Percentiles rank a stretch among this genome's conserved stretches.
phyloP scores from a whole-genome alignment of 2,329 filamentous ascomycete species.

The Cladorrhinum sp. region DNA sequence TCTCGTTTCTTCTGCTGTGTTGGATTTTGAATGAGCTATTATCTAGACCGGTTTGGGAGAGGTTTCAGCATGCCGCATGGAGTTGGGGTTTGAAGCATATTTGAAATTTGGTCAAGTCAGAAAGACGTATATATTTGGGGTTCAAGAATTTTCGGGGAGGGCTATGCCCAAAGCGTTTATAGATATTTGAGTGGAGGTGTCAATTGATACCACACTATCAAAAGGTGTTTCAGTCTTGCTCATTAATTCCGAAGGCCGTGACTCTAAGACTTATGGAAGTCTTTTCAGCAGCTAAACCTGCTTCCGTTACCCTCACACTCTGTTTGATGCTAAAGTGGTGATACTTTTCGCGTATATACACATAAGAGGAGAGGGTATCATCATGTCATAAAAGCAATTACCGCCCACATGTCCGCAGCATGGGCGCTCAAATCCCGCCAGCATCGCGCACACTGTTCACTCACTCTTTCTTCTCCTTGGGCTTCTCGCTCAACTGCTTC shows the following conservation, averaged over 20 bases:
- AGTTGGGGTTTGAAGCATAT: background rate
- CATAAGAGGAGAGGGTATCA: conserved; percentile 5
- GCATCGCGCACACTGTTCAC: conserved; percentile 35
- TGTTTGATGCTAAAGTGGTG: background rate
- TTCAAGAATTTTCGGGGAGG: too few relatives aligned
- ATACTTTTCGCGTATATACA: background rate
- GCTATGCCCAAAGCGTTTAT: too few relatives aligned
- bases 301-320: background rate
- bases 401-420: too few relatives aligned
- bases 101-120: background rate
- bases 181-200: too few relatives aligned
- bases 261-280: background rate
- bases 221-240: too few relatives aligned
- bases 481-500: conserved; percentile 39
- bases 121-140: too few relatives aligned
- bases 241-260: too few relatives aligned
- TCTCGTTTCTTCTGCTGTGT: conserved; percentile 14
- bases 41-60: background rate
- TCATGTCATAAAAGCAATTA: background rate
- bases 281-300: too few relatives aligned
- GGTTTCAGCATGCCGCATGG: background rate
- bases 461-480: conserved; percentile 45
- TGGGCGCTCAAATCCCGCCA: background rate
- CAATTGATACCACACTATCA: too few relatives aligned
- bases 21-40: background rate